Conservation (phyloP, 202 grass and related monocot genomes). For the Zoysia matrella region DNA sequence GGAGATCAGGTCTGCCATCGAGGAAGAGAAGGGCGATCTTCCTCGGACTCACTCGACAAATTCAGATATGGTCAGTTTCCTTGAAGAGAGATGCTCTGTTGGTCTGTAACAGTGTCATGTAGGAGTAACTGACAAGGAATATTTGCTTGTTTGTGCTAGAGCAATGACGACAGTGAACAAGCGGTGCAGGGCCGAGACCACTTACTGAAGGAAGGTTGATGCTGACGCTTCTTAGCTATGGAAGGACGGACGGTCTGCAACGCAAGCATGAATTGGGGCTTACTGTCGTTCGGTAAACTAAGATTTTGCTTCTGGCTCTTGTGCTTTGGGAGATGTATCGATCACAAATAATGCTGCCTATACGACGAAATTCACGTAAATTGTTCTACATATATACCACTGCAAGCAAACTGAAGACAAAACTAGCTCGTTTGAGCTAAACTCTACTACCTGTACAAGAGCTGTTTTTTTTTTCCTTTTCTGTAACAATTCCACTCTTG, state of each 20-base stretch:
- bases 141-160: conserved; percentile 31
- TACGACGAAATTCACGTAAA: background rate
- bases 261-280: conserved; percentile 17
- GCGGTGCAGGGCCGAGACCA: background rate
- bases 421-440: too few relatives aligned
- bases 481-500: too few relatives aligned
- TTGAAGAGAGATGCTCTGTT: background rate
- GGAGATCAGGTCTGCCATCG: conserved; percentile 51
- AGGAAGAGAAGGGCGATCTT: conserved; percentile 50
- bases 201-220: background rate
- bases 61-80: conserved; percentile 38
- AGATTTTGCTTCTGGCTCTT: background rate
- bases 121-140: background rate
- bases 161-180: conserved; percentile 8
- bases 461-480: too few relatives aligned
- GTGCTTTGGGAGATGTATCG: background rate
- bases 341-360: background rate
- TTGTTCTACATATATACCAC: too few relatives aligned
- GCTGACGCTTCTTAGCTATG: background rate
- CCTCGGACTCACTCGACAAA: conserved; percentile 3
- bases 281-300: background rate
- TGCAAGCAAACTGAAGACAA: too few relatives aligned
- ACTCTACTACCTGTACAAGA: too few relatives aligned
- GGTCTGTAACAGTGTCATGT: background rate
- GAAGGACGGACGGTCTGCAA: conserved; percentile 7